Base-by-base conservation (phyloP, 108 stramenopile species). In the Pseudonitzschia multiseries region DNA sequence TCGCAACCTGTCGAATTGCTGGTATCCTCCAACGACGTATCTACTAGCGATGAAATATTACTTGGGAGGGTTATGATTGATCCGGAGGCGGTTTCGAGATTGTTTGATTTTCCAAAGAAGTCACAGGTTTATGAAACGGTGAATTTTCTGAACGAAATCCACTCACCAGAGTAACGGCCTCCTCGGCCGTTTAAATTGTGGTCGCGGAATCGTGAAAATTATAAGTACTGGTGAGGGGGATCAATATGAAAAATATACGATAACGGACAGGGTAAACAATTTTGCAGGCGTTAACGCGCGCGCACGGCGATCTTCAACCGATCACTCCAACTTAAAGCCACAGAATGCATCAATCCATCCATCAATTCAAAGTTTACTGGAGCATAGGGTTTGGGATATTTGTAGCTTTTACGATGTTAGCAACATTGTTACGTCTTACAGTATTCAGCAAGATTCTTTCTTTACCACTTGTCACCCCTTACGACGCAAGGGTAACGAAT, bases 131-230 rank as follows among this genome's bases (percentile, higher is more conserved):
- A 5, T 14, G 46, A 48, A 48, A 18, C 46, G 46, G 12, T 48
- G 13, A 10, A 48, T 26, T 56, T 56, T 56, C 54, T 56, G 54
- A 56, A 56, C 22, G 9, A 48, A 48, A 48, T 18, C 18, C 46
- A 5, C 46, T 48, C 46, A 14, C 4, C 9, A 18, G 20, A 59
- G 24, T 5, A 62, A 62, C 61, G 61, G 61, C 61, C 61, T 62
- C 61, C 61, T 62, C 61, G 61, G n/a, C 61, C 31, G 61, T 62
- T 62, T 29, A 5, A 12, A 36, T 62, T 62, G 0, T 41, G 40
- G 40, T 40, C 32, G 40, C 61, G 32, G n/a, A 29, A 13, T 15
- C 20, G 20, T 62, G 10, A 40, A 40, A 28, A 62, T 59, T 27
- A 31, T 13, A 21, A 13, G 22, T 67, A 50, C 27, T 46, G 65